Percentiles rank a stretch among this genome's conserved stretches.
These are phyloP conservation scores for Artemisia argyi DNA, from an alignment of 129 eudicot genomes.

Conservation along the genomic window DNA sequence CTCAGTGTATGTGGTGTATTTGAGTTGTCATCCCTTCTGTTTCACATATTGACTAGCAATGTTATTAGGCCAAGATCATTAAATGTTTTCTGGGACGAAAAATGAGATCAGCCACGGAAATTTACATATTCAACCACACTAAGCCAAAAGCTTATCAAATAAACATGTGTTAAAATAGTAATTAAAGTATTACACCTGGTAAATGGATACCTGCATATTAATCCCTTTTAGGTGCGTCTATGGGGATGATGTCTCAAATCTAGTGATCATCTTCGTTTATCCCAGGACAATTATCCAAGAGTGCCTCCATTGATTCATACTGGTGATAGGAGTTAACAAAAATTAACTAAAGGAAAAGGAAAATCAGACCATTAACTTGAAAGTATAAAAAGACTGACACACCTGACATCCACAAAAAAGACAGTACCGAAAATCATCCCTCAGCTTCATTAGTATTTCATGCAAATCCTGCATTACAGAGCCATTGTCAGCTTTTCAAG, in stretches of 20 bases:
- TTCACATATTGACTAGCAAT: too few species aligned
- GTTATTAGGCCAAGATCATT: too few species aligned
- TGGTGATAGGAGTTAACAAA: slow-evolving; percentile 26
- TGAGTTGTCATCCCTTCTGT: too few species aligned
- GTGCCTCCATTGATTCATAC: slow-evolving; percentile 79
- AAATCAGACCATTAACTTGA: slow-evolving; percentile 9
- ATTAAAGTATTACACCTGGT: background rate
- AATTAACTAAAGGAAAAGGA: background rate
- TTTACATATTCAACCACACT: background rate
- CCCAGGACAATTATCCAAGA: slow-evolving; percentile 71
- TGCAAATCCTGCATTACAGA: slow-evolving; percentile 69
- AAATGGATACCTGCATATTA: background rate
- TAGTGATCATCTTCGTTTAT: slow-evolving; percentile 85
- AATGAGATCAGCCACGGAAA: background rate
- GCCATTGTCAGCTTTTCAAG: slow-evolving; percentile 5
- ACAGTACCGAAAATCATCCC: slow-evolving; percentile 87
- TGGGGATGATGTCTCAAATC: slow-evolving; percentile 17
- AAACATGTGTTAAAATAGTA: background rate
- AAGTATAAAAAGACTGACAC: slow-evolving; percentile 4
- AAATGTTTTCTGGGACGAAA: too few species aligned
- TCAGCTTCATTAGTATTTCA: slow-evolving; percentile 65
- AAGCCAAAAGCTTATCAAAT: background rate
- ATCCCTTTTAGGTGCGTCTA: background rate
- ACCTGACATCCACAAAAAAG: slow-evolving; percentile 98
- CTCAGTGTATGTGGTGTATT: too few species aligned